phyloP scores from a whole-genome alignment of 176 grass and related monocot species.

The Canna indica region DNA sequence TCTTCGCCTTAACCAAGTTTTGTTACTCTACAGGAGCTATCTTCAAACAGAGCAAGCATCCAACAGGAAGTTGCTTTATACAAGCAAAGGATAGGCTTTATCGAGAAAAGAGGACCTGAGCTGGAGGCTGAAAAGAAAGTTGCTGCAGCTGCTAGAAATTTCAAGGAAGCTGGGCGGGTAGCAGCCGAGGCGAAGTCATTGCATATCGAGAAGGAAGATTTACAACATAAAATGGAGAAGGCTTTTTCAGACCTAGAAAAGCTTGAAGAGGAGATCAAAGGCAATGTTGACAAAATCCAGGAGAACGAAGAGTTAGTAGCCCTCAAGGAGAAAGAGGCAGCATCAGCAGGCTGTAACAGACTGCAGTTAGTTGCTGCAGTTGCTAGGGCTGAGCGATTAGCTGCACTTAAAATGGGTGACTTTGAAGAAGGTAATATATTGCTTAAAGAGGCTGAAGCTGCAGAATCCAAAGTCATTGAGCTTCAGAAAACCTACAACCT shows the following conservation, averaged over 20 bases:
- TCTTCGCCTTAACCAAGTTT: conserved; percentile 7
- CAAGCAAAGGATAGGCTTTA: conserved; percentile 73
- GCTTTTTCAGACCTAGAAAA: conserved; percentile 45
- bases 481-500: conserved; percentile 62
- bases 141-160: conserved; percentile 85
- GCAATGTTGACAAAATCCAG: conserved; percentile 52
- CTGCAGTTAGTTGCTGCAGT: conserved; percentile 53
- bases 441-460: conserved; percentile 59
- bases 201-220: conserved; percentile 71
- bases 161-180: conserved; percentile 85
- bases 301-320: conserved; percentile 68
- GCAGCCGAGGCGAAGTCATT: conserved; percentile 78
- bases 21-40: conserved; percentile 58
- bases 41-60: conserved; percentile 56
- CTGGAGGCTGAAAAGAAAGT: conserved; percentile 96
- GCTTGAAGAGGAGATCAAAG: conserved; percentile 65
- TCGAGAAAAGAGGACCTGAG: conserved; percentile 79
- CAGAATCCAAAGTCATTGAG: conserved; percentile 62
- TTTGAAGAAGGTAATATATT: conserved; percentile 56
- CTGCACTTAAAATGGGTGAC: conserved; percentile 68
- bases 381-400: conserved; percentile 72
- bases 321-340: conserved; percentile 75
- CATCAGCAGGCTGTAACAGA: conserved; percentile 71
- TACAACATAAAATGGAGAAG: conserved; percentile 55
- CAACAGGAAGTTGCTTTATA: conserved; percentile 65